Evolutionary conservation across 164 flowering plant species (phyloP), one percentile per base, ranked within the genome.

Genomic region (Macadamia integrifolia): DNA sequence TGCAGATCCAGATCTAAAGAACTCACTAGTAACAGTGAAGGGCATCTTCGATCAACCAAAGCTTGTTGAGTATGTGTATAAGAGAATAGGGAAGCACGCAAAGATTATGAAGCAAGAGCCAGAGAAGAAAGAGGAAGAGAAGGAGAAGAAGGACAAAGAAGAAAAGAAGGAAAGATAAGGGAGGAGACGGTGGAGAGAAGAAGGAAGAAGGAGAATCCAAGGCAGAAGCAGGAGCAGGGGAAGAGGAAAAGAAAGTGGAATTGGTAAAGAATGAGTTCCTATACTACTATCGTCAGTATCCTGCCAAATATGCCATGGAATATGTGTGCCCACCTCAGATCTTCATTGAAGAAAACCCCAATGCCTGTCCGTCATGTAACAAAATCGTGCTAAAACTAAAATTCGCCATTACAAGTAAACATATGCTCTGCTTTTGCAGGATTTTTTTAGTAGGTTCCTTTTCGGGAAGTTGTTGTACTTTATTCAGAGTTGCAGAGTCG

Each of bases 41-140:
- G 98, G 98, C 6, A 80, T 77, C 18, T 84, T 92, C 66, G 91
- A 87, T 6, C 84, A 94, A 23, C 68, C 73, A 13, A 80, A 84
- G 69, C 83, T 92, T 2, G 88, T 83, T 7, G 92, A 88, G 14
- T 85, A 88, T 69, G 80, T 92, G 17, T 76, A 87, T 89, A 90
- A 86, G 80, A 74, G 90, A 60, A 88, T 93, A 0, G 88, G 93
- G 0, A 92, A 90, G 72, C 94, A 87, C 23, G 88, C 89, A 0
- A 75, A 58, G 65, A 74, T 92, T 7, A 80, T 92, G 70, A 84
- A 83, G 43, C 81, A 79, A 56, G 95, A 92, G 18, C 83, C 88
- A 11, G 86, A 72, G 66, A 80, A 81, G 79, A 83, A 84, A 53
- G 57, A 53, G 55, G 55, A 50, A 15, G 55, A 50, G 55, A 50